These are phyloP conservation scores for Lophium mytilinum DNA, from an alignment of 495 filamentous ascomycete genomes.

Conservation along the genomic window DNA sequence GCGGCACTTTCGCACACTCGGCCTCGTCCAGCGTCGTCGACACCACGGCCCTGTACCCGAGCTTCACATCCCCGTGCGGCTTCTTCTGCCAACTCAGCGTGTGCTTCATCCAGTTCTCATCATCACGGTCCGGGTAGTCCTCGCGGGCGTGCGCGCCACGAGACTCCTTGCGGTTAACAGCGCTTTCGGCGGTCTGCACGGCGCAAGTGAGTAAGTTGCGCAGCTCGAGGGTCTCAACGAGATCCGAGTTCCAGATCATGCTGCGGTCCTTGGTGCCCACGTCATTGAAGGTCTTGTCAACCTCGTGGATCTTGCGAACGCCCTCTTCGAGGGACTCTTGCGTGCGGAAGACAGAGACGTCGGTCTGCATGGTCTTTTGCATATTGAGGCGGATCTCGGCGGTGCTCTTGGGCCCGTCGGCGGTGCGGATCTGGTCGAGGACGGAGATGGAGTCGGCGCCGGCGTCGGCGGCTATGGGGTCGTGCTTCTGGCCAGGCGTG, in stretches of 20 bases:
- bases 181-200: conserved; percentile 78
- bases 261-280: conserved; percentile 92
- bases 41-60: conserved; percentile 32
- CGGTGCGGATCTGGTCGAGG: conserved; percentile 75
- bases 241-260: conserved; percentile 99
- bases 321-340: conserved; percentile 84
- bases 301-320: conserved; percentile 66
- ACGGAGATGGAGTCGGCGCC: conserved; percentile 78
- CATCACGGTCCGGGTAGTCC: conserved; percentile 89
- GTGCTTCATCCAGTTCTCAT: conserved; percentile 98
- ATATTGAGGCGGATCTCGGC: conserved; percentile 82
- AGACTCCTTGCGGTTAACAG: conserved; percentile 86
- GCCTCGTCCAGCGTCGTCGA: conserved; percentile 35
- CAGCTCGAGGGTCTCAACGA: conserved; percentile 91
- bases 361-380: conserved; percentile 97
- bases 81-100: conserved; percentile 88
- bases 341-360: conserved; percentile 94
- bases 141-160: conserved; percentile 92
- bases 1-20: conserved; percentile 38
- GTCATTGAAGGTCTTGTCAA: conserved; percentile 71
- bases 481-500: conserved; percentile 66
- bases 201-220: conserved; percentile 92
- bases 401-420: conserved; percentile 76
- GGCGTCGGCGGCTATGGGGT: conserved; percentile 69
- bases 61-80: conserved; percentile 32